Evolutionary conservation across 345 rosid species (phyloP).

Genomic region (Gossypium anomalum): DNA sequence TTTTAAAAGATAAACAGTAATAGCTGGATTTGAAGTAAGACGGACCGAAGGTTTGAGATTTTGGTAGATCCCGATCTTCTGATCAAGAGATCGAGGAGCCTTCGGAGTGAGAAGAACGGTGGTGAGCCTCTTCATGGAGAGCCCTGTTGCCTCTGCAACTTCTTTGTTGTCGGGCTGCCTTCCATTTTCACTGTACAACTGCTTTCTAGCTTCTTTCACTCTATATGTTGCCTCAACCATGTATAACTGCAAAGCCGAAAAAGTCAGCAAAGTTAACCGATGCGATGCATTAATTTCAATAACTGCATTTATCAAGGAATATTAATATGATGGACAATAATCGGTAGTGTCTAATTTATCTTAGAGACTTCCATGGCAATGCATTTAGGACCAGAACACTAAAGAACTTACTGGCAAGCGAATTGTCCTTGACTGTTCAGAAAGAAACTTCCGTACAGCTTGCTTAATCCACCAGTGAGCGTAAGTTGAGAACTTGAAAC

Average conservation of each 20-base stretch:
- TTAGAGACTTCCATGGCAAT: neutral
- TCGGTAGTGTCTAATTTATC: neutral
- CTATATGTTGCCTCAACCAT: constrained; percentile 90
- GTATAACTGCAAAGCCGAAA: constrained; percentile 59
- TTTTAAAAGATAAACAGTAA: neutral
- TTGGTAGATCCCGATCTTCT: constrained; percentile 67
- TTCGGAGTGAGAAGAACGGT: constrained; percentile 75
- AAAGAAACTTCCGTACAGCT: constrained; percentile 79
- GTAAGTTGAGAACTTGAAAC: constrained; percentile 95
- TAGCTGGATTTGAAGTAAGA: constrained; percentile 9
- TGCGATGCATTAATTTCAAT: neutral
- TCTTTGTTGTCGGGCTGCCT: constrained; percentile 74
- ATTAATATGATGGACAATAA: neutral
- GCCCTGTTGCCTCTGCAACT: constrained; percentile 82
- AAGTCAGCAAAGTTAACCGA: neutral
- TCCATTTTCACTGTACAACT: constrained; percentile 60
- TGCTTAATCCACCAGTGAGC: constrained; percentile 99
- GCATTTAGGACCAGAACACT: neutral
- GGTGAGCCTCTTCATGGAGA: constrained; percentile 77
- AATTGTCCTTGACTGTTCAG: constrained; percentile 82
- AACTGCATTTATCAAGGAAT: neutral
- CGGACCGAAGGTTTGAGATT: constrained; percentile 81
- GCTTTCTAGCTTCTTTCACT: constrained; percentile 85
- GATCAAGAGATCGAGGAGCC: constrained; percentile 87
- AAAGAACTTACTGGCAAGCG: constrained; percentile 68